Evolutionary conservation across 306 rosid species (phyloP), one percentile per base, ranked within the genome.

Genomic region (Trifolium fragiferum): DNA sequence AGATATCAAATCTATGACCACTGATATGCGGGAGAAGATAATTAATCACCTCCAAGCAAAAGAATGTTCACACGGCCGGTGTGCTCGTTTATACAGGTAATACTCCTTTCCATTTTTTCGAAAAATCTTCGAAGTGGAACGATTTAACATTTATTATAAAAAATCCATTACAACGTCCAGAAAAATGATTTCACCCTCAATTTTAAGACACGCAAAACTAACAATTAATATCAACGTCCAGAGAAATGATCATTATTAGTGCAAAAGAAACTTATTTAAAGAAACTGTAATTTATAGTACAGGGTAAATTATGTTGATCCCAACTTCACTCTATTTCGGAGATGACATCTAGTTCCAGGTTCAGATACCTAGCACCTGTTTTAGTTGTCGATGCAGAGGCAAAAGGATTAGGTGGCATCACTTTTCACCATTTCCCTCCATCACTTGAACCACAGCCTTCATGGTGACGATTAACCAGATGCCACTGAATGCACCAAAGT

Each of bases 361-460:
- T 16, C 19, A 55, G n/a, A 19, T 15, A 23, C 9, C n/a, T 61
- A 21, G 32, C 50, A 13, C 35, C 58, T 43, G 55, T 10, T 43
- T 66, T 55, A 13, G 13, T 32, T 10, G 75, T 0, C 11, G 73
- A 12, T 15, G 79, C 10, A 35, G 79, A 74, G 15, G 70, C 75
- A 73, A 79, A 79, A 46, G 83, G 83, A 66, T 79, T 79, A 23
- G 79, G 75, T n/a, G 83, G 83, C 70, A 73, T 57, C 30, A 15
- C 51, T 73, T 73, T 37, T 65, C 74, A 10, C 41, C 73, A 6
- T 72, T 61, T 41, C 78, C 73, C 61, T 72, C 82, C 5, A 78
- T 25, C 68, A 78, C 72, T 72, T 78, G 82, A 65, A 78, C 77
- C 54, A 72, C 82, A 54, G 25, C 51, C 47, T 78, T 78, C 82